Conservation (phyloP, 2,329 filamentous ascomycete genomes). For the Penicillium expansum region DNA sequence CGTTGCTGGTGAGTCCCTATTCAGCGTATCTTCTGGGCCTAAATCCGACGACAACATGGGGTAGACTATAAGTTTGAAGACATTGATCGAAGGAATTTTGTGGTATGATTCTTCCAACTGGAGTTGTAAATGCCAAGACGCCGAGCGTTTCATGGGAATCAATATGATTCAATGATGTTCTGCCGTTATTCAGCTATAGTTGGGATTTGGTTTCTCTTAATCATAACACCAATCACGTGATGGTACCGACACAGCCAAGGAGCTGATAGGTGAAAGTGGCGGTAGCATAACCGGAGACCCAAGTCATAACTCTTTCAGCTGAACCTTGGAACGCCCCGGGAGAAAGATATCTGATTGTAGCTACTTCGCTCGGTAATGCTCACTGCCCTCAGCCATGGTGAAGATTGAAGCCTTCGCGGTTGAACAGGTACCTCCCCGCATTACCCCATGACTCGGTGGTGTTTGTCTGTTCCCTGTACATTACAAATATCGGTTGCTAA, state of each 20-base stretch:
- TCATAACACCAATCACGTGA: too few species aligned
- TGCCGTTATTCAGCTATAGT: too few species aligned
- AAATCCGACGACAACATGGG: too few species aligned
- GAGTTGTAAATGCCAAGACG: too few species aligned
- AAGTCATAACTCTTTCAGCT: not conserved
- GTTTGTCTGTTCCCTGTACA: not conserved
- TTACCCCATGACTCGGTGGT: constrained; percentile 5
- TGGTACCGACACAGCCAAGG: not conserved
- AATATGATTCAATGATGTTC: too few species aligned
- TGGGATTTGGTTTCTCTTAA: too few species aligned
- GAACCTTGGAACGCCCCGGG: not conserved
- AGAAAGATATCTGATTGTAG: not conserved
- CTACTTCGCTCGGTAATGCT: not conserved
- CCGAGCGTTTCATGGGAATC: too few species aligned
- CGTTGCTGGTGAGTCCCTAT: too few species aligned
- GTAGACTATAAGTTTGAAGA: too few species aligned
- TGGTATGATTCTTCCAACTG: too few species aligned
- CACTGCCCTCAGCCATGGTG: constrained; percentile 33
- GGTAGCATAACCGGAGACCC: not conserved
- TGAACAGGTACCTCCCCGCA: constrained; percentile 59
- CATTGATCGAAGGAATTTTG: too few species aligned
- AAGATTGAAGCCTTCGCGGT: constrained; percentile 52
- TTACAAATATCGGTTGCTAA: constrained; percentile 2
- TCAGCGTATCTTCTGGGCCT: too few species aligned
- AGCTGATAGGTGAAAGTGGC: not conserved